These are phyloP conservation scores for Yamagishiella unicocca DNA, from an alignment of 139 green algal species.

Conservation along the genomic window DNA sequence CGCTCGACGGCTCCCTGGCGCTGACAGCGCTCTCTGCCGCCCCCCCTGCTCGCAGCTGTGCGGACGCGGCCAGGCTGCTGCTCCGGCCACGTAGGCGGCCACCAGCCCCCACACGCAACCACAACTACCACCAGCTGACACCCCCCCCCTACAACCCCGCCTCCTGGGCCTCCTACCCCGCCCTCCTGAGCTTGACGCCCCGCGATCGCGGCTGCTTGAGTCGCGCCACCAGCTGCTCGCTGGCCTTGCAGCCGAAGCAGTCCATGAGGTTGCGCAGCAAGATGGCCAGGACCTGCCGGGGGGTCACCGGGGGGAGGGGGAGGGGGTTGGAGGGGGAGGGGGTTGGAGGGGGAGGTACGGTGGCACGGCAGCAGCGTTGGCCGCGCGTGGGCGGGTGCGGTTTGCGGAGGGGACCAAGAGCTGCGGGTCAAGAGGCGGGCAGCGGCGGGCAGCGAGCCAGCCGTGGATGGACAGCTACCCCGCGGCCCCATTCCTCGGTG, in stretches of 20 bases:
- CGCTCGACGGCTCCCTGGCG: no score
- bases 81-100: no score
- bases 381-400: neutral
- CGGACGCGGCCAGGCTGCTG: no score
- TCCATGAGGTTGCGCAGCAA: slow-evolving; percentile 23
- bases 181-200: slow-evolving; percentile 29
- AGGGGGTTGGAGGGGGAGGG: neutral
- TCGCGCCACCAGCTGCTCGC: slow-evolving; percentile 15
- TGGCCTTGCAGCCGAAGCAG: slow-evolving; percentile 13
- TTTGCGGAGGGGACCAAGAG: neutral
- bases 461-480: neutral
- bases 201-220: slow-evolving; percentile 37
- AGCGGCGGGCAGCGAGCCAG: neutral
- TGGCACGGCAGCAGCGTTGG: neutral
- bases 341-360: neutral
- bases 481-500: neutral
- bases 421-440: neutral
- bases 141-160: no score
- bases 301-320: neutral
- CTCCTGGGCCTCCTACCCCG: no score
- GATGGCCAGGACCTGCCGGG: slow-evolving; percentile 43
- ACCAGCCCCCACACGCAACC: no score
- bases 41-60: no score
- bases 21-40: no score
- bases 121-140: no score